phyloP scores from a whole-genome alignment of 176 grass and related monocot species.

The Pharus latifolius region DNA sequence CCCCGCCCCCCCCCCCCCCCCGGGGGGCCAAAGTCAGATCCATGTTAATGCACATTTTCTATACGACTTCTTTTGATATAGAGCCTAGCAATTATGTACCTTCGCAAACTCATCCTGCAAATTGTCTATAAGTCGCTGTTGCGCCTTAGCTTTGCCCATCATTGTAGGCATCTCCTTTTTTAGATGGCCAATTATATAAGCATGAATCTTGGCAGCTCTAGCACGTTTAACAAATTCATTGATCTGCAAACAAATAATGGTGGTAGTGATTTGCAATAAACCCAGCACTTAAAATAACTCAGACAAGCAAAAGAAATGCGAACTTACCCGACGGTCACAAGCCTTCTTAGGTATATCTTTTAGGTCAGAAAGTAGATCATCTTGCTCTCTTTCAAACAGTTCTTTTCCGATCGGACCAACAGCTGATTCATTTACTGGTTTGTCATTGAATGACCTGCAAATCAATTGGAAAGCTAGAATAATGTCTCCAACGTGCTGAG shows the following conservation, averaged over 20 bases:
- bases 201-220: conserved; percentile 94
- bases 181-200: conserved; percentile 85
- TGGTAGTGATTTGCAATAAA: conserved; percentile 14
- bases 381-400: conserved; percentile 93
- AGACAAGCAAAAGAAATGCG: not conserved
- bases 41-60: too few species aligned
- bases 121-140: conserved; percentile 83
- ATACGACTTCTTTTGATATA: not conserved
- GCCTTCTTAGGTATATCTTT: conserved; percentile 99
- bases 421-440: conserved; percentile 77
- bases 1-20: too few species aligned
- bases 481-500: not conserved
- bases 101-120: conserved; percentile 74
- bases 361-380: conserved; percentile 92
- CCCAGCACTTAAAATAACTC: not conserved
- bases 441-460: conserved; percentile 96
- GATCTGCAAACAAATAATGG: conserved; percentile 36
- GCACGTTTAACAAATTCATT: conserved; percentile 97
- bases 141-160: conserved; percentile 93
- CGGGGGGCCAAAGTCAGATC: too few species aligned
- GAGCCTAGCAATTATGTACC: conserved; percentile 23
- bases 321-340: conserved; percentile 75
- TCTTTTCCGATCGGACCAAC: conserved; percentile 88
- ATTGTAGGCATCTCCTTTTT: conserved; percentile 89
- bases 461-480: not conserved